A percentile compares a stretch with the other conserved stretches of the same genome.
Evolutionary conservation across 176 grass and related monocot species (phyloP).

Genomic region (Cymbopogon citratus): DNA sequence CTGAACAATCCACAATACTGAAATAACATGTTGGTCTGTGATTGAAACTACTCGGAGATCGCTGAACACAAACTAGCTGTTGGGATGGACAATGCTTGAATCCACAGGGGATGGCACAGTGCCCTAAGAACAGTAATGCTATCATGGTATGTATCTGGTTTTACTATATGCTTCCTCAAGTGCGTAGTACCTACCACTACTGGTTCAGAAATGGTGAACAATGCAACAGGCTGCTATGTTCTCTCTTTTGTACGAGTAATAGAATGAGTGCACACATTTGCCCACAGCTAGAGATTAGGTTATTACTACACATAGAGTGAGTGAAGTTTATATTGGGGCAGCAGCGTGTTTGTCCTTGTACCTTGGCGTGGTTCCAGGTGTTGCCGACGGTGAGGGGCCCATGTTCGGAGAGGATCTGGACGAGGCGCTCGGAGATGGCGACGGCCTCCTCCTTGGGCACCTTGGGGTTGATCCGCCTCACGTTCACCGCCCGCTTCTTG

Average conservation of each 20-base stretch:
- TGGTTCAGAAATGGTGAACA: background rate
- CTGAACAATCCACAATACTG: background rate
- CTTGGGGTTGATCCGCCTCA: slow-evolving; percentile 78
- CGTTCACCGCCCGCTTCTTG: slow-evolving; percentile 49
- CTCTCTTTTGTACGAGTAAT: background rate
- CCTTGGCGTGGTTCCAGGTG: slow-evolving; percentile 85
- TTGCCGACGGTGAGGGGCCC: slow-evolving; percentile 68
- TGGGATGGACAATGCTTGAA: background rate
- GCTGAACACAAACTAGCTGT: background rate
- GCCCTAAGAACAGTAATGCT: background rate
- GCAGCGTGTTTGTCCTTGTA: background rate
- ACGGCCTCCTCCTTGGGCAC: slow-evolving; percentile 72
- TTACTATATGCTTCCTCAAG: background rate
- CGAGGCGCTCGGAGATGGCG: slow-evolving; percentile 64
- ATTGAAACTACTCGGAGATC: background rate
- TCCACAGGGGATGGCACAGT: background rate
- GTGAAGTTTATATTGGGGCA: background rate
- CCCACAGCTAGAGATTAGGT: background rate
- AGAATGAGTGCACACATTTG: background rate
- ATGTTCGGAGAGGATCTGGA: slow-evolving; percentile 72
- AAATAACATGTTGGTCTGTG: background rate
- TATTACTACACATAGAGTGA: background rate
- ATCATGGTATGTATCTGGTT: background rate
- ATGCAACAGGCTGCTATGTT: background rate
- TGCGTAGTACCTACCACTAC: background rate